Base-by-base conservation (phyloP, 805 yeast species). In the Crinitomyces ghanaensis region DNA sequence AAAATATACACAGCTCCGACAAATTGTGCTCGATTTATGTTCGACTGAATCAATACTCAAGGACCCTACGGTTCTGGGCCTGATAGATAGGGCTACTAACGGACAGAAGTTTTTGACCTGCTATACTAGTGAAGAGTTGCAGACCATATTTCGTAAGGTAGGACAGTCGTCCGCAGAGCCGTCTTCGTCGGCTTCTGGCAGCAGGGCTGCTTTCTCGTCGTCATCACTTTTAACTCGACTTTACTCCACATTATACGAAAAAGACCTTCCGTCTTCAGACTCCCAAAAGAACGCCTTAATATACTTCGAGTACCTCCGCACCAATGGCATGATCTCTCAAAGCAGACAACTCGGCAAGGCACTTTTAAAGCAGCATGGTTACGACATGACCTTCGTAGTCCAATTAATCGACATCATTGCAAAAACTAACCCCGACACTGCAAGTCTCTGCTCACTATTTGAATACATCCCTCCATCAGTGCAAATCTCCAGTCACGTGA, bases 251-350 rank as follows among this genome's bases (percentile, higher is more conserved):
- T 17, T 13, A n/a, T 28, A 28, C 8, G 15, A 15, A 7, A 5
- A 5, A 5, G n/a, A 9, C 24, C 24, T 9, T 21, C 24, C 9
- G n/a, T 9, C 22, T 9, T 7, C 6, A 19, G 34, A 37, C 6
- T 13, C 35, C 12, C 33, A 46, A 2, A 31, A 34, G 19, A 51
- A 50, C 28, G 53, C 51, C 2, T 16, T 41, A 21, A 27, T 34
- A 4, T 53, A 41, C 36, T 42, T 42, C 30, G 19, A 26, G 25
- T 32, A 42, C 16, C 36, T 53, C 26, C 30, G 51, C 5, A 22
- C 31, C 7, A 29, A 35, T 24, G 42, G 43, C 6, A 35, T 34
- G 33, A 21, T 31, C 3, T 30, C 17, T 4, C 53, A 51, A 28
- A 37, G 54, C 2, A 23, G 28, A 9, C 37, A 37, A 34, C 30